These are phyloP conservation scores for Septoria petroselini DNA, from an alignment of 2,329 filamentous ascomycete species.

Conservation along the genomic window DNA sequence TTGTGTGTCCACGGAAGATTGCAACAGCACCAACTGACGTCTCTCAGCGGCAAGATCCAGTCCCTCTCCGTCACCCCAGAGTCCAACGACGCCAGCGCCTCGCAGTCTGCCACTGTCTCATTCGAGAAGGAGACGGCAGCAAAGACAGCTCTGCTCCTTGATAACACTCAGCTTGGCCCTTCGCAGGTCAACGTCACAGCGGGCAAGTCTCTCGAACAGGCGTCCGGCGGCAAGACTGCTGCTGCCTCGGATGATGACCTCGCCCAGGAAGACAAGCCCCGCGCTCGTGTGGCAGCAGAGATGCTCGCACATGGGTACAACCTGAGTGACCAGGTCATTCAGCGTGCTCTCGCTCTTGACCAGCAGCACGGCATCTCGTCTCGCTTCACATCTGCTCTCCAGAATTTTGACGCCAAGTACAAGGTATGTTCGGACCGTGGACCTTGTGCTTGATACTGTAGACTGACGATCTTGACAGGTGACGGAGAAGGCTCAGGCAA, in stretches of 20 bases:
- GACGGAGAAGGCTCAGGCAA: conserved; percentile 75
- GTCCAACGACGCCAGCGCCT: conserved; percentile 54
- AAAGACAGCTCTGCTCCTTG: conserved; percentile 92
- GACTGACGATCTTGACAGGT: too few species aligned
- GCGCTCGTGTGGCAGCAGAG: conserved; percentile 88
- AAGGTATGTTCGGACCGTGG: too few species aligned
- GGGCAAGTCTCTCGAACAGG: conserved; percentile 63
- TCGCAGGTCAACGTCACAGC: conserved; percentile 75
- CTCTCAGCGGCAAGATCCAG: conserved; percentile 79
- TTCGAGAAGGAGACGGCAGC: conserved; percentile 97
- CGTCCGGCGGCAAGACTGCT: conserved; percentile 58
- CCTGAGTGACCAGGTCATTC: conserved; percentile 71
- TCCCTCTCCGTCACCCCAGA: conserved; percentile 70
- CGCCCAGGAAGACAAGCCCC: conserved; percentile 94
- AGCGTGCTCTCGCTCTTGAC: conserved; percentile 83
- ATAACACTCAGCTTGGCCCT: conserved; percentile 88
- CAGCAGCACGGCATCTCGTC: conserved; percentile 79
- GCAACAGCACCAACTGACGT: conserved; percentile 9
- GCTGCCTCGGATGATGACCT: conserved; percentile 61
- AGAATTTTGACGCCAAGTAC: conserved; percentile 77
- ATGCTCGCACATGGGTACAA: conserved; percentile 94
- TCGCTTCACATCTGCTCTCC: conserved; percentile 74
- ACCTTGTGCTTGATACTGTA: too few species aligned
- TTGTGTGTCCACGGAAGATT: conserved; percentile 8
- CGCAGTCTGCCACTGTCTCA: conserved; percentile 83